Base-by-base conservation (phyloP, 75 land plant genomes). In the Picea sitchensis region DNA sequence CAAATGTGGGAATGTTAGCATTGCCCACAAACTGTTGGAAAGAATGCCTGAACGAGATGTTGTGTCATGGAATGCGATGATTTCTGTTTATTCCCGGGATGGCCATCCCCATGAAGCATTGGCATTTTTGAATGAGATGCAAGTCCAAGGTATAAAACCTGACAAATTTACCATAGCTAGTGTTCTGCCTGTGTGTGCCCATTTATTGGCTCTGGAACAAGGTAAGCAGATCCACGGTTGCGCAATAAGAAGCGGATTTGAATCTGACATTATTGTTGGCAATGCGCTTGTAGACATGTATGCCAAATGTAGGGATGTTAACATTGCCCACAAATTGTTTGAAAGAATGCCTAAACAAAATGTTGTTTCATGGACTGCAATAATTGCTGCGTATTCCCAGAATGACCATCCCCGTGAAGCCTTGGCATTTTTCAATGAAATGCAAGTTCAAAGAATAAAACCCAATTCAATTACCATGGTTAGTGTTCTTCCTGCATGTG, bases 31-130 rank as follows among this genome's bases (percentile, higher is more conserved):
- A 12, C 8, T 76, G n/a, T 84, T 84, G 44, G 77, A 84, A 44
- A 57, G 44, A 18, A 81, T 84, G 69, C 11, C 61, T 34, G 38
- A 15, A 15, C 34, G 34, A 31, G 72, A 80, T 67, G 75, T 76
- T 0, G 78, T 84, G 30, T 81, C 83, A 34, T 84, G 85, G 85
- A 81, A 41, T 65, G 15, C 85, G 4, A 75, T 84, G 69, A 75
- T 84, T 3, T 47, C 85, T 38, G 85, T 64, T 5, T 76, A 71
- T 56, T 79, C 65, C 20, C 30, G 47, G 61, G 57, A 84, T 76
- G 83, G 63, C 30, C 31, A 14, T 13, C 73, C 79, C 1, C 59
- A 76, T n/a, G 73, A 65, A 64, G 83, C 85, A 5, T 31, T 84
- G 75, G 58, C 58, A 8, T 41, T 74, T 17, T 84, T 80, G 30